Percentiles rank a stretch among this genome's conserved stretches.
Conservation (phyloP, 2,329 filamentous ascomycete species). For the Rhexocercosporidium sp. region DNA sequence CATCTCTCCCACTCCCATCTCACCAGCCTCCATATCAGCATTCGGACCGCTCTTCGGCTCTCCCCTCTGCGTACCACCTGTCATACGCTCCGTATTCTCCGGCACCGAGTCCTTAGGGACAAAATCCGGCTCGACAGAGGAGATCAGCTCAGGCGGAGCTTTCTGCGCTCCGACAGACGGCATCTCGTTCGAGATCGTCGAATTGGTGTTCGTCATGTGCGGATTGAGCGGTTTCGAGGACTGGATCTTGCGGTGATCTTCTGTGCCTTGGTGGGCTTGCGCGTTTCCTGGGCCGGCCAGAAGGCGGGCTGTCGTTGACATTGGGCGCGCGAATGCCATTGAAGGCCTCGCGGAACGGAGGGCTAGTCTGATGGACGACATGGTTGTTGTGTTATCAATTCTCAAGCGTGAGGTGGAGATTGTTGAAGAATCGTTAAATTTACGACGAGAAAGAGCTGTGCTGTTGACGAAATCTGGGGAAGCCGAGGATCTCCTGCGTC, state of each 20-base stretch:
- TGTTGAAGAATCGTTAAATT: background rate
- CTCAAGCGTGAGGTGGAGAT: background rate
- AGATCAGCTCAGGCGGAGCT: slow-evolving; percentile 64
- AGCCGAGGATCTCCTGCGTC: slow-evolving; percentile 21
- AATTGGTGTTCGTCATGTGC: slow-evolving; percentile 67
- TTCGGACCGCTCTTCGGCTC: slow-evolving; percentile 53
- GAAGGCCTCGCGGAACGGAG: slow-evolving; percentile 34
- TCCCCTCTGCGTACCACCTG: slow-evolving; percentile 62
- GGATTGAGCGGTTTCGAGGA: slow-evolving; percentile 63
- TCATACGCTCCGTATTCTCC: slow-evolving; percentile 69
- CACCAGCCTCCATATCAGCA: slow-evolving; percentile 75
- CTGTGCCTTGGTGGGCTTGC: slow-evolving; percentile 54
- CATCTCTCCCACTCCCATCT: slow-evolving; percentile 85
- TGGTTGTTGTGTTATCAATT: slow-evolving; percentile 14
- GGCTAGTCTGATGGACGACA: slow-evolving; percentile 34
- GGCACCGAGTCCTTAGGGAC: slow-evolving; percentile 63
- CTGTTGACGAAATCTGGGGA: slow-evolving; percentile 11
- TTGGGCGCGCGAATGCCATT: slow-evolving; percentile 32
- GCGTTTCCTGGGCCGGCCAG: slow-evolving; percentile 39
- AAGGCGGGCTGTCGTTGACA: slow-evolving; percentile 32
- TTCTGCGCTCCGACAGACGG: slow-evolving; percentile 61
- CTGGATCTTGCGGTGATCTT: slow-evolving; percentile 60
- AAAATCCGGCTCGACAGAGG: slow-evolving; percentile 59
- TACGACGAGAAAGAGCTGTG: background rate
- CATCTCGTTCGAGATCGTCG: slow-evolving; percentile 67